Percentiles rank a stretch among this genome's conserved stretches.
Conservation (phyloP, 2,329 filamentous ascomycete species). For the Metarhizium rileyi region DNA sequence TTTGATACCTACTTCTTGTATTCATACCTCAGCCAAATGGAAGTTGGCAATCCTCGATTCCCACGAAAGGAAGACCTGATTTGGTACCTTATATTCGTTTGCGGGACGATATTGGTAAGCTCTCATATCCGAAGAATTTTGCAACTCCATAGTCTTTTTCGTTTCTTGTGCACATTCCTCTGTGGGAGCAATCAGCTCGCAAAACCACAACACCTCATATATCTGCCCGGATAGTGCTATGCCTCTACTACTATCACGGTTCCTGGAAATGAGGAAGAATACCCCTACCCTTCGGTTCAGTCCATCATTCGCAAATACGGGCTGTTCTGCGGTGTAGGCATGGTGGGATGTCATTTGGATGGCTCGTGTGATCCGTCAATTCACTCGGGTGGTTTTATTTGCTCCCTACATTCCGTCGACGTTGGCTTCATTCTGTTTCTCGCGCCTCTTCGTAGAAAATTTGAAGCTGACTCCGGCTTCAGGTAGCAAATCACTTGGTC, state of each 20-base stretch:
- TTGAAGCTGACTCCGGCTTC: constrained; percentile 13
- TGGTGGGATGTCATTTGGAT: constrained; percentile 69
- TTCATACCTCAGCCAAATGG: constrained; percentile 66
- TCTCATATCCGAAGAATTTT: constrained; percentile 12
- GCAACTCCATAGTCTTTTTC: constrained; percentile 7
- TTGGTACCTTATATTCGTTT: constrained; percentile 69
- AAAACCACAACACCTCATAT: constrained; percentile 38
- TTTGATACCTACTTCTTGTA: constrained; percentile 71
- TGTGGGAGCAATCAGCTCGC: not conserved
- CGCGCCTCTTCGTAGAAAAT: not conserved
- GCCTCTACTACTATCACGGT: constrained; percentile 65
- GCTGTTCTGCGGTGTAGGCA: constrained; percentile 57
- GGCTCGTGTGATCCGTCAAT: constrained; percentile 51
- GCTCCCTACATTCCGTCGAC: constrained; percentile 48
- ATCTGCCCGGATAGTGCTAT: constrained; percentile 70
- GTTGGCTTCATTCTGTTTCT: not conserved
- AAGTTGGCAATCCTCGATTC: constrained; percentile 63
- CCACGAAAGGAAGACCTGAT: constrained; percentile 67
- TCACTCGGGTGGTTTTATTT: constrained; percentile 48
- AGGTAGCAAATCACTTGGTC: constrained; percentile 22
- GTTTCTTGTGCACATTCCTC: constrained; percentile 5
- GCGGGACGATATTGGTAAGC: constrained; percentile 69
- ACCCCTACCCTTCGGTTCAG: constrained; percentile 53
- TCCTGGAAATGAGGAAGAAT: constrained; percentile 78
- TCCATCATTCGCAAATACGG: constrained; percentile 61